Evolutionary conservation across 768 basidiomycete genomes (phyloP), one percentile per base, ranked within the genome.

Genomic region (Mycena belliarum): DNA sequence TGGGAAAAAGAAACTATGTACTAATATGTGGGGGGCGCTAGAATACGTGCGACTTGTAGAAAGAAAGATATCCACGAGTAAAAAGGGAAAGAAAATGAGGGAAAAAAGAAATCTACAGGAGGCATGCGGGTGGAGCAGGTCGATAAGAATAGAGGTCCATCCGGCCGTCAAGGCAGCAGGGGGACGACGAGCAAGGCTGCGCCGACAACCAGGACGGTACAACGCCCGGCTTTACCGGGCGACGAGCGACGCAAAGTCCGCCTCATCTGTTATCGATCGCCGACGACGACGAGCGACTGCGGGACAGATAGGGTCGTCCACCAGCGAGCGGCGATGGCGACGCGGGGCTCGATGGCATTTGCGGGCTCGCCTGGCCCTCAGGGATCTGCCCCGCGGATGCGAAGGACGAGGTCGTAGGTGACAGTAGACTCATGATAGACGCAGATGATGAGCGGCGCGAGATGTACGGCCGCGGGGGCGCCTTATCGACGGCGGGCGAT

Each of bases 381-480:
- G 56, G 52, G 12, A 62, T 58, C 11, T 50, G 48, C 25, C 25
- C 38, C 12, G 33, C 23, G 12, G 57, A 43, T 3, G 42, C 32
- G 33, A 63, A 63, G n/a, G 62, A 60, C 6, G 62, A 24, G 2
- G 60, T 23, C 23, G 62, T 60, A 2, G 62, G 62, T 20, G 79
- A 76, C 6, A 78, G 65, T 32, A 76, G 49, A 55, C 70, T 74
- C 60, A 78, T 68, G 28, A 79, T 75, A 10, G 77, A 76, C 37
- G 72, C 72, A 2, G 79, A 77, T 1, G 81, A 78, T 1, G 84
- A 83, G 26, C 83, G 76, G 3, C 87, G 83, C 1, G 83, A 77
- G 23, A 88, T 70, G 61, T 89, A 89, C 11, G 85, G 82, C n/a
- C 78, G 75, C 2, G 85, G 82, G 0, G 77, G 65, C 2, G 79